Conservation (phyloP, 2,329 filamentous ascomycete species). For the Botrytis elliptica region DNA sequence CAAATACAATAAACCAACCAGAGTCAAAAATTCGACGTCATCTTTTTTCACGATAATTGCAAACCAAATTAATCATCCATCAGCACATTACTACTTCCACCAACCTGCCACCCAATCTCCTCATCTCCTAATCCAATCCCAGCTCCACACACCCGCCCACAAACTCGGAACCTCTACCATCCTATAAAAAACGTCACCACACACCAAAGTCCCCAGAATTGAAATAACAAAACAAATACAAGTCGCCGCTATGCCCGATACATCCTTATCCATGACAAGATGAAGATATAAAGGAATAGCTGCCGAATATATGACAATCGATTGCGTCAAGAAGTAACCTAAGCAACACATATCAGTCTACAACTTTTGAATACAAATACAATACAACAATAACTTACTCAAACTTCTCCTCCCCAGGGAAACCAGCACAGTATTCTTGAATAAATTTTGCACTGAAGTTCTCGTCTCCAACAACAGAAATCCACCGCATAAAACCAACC, state of each 20-base stretch:
- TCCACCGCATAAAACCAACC: conserved; percentile 45
- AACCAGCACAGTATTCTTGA: conserved; percentile 41
- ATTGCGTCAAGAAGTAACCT: conserved; percentile 46
- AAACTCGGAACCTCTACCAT: conserved; percentile 23
- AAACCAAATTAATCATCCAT: not conserved
- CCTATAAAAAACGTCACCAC: conserved; percentile 25
- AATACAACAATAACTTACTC: conserved; percentile 39
- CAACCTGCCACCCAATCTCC: not conserved
- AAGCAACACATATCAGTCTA: not conserved
- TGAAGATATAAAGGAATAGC: conserved; percentile 42
- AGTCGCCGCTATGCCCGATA: not conserved
- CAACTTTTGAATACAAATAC: no score
- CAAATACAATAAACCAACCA: not conserved
- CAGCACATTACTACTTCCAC: not conserved
- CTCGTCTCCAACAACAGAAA: conserved; percentile 45
- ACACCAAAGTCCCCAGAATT: not conserved
- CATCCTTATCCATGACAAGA: conserved; percentile 4
- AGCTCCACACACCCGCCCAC: conserved; percentile 20
- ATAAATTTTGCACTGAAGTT: conserved; percentile 40
- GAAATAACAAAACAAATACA: conserved; percentile 3
- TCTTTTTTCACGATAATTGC: not conserved
- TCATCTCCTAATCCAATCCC: conserved; percentile 18
- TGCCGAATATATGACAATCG: conserved; percentile 44
- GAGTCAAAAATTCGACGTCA: not conserved
- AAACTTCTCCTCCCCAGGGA: conserved; percentile 45